Percentiles rank a stretch among this genome's conserved stretches.
phyloP scores from a whole-genome alignment of 1,139 yeast genomes.

The Blastobotrys niveus region DNA sequence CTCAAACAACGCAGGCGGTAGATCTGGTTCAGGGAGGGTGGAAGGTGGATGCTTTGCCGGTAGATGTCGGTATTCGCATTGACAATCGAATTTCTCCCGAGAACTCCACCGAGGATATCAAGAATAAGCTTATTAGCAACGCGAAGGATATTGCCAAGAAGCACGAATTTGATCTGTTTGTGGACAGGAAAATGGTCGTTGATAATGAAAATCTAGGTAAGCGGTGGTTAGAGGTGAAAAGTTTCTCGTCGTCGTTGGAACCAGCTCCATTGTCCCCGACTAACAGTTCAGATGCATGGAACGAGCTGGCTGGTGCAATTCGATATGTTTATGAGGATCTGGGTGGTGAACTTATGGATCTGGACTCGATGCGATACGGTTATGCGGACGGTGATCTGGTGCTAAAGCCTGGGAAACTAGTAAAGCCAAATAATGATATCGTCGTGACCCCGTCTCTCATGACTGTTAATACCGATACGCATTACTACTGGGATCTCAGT shows the following conservation, averaged over 20 bases:
- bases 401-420: neutral
- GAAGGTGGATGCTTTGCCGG: conserved; percentile 71
- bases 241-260: conserved; percentile 32
- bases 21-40: conserved; percentile 68
- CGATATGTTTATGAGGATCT: conserved; percentile 53
- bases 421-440: no score
- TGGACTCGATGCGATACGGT: no score
- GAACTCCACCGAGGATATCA: conserved; percentile 40
- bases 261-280: conserved; percentile 58
- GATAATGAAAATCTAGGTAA: conserved; percentile 6
- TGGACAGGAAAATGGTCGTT: no score
- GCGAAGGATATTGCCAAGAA: conserved; percentile 41
- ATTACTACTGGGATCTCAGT: conserved; percentile 70
- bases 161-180: conserved; percentile 46
- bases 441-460: conserved; percentile 61
- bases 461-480: conserved; percentile 83
- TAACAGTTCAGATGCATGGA: conserved; percentile 45
- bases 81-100: conserved; percentile 58
- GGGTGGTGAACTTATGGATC: conserved; percentile 24
- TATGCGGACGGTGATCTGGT: conserved; percentile 23
- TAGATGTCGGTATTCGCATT: conserved; percentile 48
- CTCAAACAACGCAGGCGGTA: conserved; percentile 61
- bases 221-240: conserved; percentile 1
- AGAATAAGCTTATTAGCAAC: conserved; percentile 37
- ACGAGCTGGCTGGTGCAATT: conserved; percentile 50